Percentiles rank a stretch among this genome's conserved stretches.
These are phyloP conservation scores for Zygosaccharomyces bailii DNA, from an alignment of 805 yeast species.

Conservation along the genomic window DNA sequence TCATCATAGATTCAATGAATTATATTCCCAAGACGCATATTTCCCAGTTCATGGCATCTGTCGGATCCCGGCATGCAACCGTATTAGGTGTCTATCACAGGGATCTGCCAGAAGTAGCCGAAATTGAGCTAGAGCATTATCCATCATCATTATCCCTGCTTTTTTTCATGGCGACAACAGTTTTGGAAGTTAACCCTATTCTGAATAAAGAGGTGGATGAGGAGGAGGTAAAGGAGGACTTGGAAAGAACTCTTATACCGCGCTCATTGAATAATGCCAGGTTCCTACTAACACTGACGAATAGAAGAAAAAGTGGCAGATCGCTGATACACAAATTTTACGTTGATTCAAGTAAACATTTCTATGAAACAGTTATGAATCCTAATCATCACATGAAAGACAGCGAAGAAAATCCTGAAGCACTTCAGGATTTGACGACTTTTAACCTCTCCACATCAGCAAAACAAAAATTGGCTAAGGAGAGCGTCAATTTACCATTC, in stretches of 20 bases:
- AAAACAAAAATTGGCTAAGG: constrained; percentile 73
- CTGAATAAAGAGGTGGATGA: constrained; percentile 38
- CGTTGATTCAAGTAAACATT: constrained; percentile 49
- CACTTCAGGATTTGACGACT: constrained; percentile 75
- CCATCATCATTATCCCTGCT: constrained; percentile 55
- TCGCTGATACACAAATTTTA: constrained; percentile 54
- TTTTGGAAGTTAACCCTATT: constrained; percentile 58
- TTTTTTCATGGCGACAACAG: constrained; percentile 69
- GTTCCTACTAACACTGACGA: constrained; percentile 53
- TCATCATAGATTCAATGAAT: constrained; percentile 69
- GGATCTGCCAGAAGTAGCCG: constrained; percentile 39
- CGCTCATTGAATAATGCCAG: constrained; percentile 45
- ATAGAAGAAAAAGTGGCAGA: constrained; percentile 83
- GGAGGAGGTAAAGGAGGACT: constrained; percentile 43
- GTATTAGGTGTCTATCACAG: constrained; percentile 49
- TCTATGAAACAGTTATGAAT: constrained; percentile 33
- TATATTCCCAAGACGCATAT: constrained; percentile 47
- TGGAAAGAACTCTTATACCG: constrained; percentile 47
- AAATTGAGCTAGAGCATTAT: constrained; percentile 38
- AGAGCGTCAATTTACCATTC: constrained; percentile 86
- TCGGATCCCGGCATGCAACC: constrained; percentile 46
- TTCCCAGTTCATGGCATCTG: constrained; percentile 47
- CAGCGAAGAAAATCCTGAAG: constrained; percentile 45
- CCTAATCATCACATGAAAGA: constrained; percentile 26
- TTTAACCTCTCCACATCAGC: constrained; percentile 76